phyloP scores from a whole-genome alignment of 805 yeast genomes.

The Saccharomyces jurei region DNA sequence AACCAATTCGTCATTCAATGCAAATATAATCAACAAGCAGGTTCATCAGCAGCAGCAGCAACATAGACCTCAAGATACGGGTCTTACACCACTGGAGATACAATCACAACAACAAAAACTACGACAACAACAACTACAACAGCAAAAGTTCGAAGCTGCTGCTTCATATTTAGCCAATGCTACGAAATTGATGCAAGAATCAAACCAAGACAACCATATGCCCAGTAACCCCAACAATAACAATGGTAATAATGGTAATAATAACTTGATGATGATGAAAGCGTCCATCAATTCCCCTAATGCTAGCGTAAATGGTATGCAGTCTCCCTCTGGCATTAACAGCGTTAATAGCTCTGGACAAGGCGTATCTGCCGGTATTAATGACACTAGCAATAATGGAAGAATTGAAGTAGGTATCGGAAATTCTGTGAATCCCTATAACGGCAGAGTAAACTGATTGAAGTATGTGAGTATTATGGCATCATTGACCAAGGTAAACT shows the following conservation, averaged over 20 bases:
- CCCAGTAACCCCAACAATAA: neutral
- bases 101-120: conserved; percentile 29
- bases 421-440: conserved; percentile 14
- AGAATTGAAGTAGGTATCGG: conserved; percentile 20
- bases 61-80: conserved; percentile 12
- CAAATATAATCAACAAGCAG: neutral
- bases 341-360: neutral
- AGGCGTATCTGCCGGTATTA: conserved; percentile 11
- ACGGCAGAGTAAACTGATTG: conserved; percentile 13
- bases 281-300: neutral
- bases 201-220: conserved; percentile 6
- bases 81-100: conserved; percentile 29
- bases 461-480: neutral
- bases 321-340: neutral
- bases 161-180: conserved; percentile 28
- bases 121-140: conserved; percentile 30
- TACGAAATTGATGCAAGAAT: conserved; percentile 23
- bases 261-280: neutral
- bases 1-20: neutral
- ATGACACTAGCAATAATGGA: conserved; percentile 3
- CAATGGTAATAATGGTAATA: conserved; percentile 1
- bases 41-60: conserved; percentile 1
- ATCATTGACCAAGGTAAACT: neutral
- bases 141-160: conserved; percentile 29
- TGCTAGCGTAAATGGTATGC: neutral